Conservation (phyloP, 2,329 filamentous ascomycete species). For the Ciborinia camelliae region DNA sequence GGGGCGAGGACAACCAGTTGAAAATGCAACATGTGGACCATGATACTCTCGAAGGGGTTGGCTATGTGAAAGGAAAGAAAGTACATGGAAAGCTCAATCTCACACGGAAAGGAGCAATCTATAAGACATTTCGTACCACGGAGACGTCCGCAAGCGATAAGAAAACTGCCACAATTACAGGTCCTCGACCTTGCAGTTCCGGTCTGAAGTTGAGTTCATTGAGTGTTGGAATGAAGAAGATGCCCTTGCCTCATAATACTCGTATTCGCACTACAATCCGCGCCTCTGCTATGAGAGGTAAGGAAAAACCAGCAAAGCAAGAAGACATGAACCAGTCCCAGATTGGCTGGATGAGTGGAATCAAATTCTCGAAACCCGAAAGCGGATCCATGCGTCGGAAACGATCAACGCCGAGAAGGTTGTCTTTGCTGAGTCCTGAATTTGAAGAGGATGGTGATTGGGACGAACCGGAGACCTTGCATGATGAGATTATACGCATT, state of each 20-base stretch:
- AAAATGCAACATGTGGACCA: conserved; percentile 71
- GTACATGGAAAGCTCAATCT: conserved; percentile 64
- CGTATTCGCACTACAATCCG: conserved; percentile 30
- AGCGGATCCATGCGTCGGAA: conserved; percentile 24
- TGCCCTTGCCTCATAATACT: conserved; percentile 40
- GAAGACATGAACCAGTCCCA: conserved; percentile 51
- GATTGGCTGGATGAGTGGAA: conserved; percentile 67
- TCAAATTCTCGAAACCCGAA: conserved; percentile 52
- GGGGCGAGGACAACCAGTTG: conserved; percentile 83
- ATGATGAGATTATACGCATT: conserved; percentile 62
- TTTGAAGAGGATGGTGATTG: conserved; percentile 45
- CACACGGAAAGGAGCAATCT: conserved; percentile 79
- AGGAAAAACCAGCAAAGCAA: conserved; percentile 28
- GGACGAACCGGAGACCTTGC: conserved; percentile 57
- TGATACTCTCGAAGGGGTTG: conserved; percentile 63
- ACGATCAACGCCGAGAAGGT: conserved; percentile 29
- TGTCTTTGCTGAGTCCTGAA: conserved; percentile 36
- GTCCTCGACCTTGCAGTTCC: conserved; percentile 49
- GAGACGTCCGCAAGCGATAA: conserved; percentile 59
- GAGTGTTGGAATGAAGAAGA: conserved; percentile 41
- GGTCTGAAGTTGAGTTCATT: conserved; percentile 38
- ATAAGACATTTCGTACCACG: conserved; percentile 79
- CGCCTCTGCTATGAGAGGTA: conserved; percentile 36
- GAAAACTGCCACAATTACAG: conserved; percentile 59
- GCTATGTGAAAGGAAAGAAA: conserved; percentile 66